Conservation (phyloP, 768 basidiomycete genomes). For the Leucogyrophana mollusca region DNA sequence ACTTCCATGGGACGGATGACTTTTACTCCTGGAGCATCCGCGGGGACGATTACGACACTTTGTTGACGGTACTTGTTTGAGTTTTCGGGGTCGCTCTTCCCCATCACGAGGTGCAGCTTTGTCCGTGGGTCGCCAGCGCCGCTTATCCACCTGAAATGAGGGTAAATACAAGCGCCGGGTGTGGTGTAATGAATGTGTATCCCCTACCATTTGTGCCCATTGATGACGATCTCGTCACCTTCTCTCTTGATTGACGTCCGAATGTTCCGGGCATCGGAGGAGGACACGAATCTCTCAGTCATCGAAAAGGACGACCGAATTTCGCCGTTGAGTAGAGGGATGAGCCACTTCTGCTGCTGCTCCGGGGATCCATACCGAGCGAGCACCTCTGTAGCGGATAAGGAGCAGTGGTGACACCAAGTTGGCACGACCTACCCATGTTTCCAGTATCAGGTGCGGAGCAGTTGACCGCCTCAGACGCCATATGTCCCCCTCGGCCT, state of each 20-base stretch:
- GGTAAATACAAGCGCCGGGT: slow-evolving; percentile 6
- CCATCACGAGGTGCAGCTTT: slow-evolving; percentile 89
- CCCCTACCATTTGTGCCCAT: slow-evolving; percentile 91
- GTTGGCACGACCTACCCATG: slow-evolving; percentile 65
- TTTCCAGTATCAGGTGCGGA: slow-evolving; percentile 97
- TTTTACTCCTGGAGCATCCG: slow-evolving; percentile 82
- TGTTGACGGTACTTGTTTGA: slow-evolving; percentile 78
- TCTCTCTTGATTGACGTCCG: slow-evolving; percentile 81
- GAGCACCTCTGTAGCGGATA: slow-evolving; percentile 73
- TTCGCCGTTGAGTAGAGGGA: slow-evolving; percentile 86
- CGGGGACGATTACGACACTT: slow-evolving; percentile 93
- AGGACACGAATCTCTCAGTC: slow-evolving; percentile 95
- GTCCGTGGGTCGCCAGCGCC: slow-evolving; percentile 94
- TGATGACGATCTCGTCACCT: slow-evolving; percentile 87
- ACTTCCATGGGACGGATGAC: slow-evolving; percentile 92
- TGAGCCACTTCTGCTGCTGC: slow-evolving; percentile 89
- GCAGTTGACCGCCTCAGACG: slow-evolving; percentile 88
- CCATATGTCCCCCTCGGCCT: slow-evolving; percentile 79
- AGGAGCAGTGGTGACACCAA: neutral
- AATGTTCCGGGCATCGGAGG: slow-evolving; percentile 95
- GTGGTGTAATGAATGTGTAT: neutral
- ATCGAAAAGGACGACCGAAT: slow-evolving; percentile 95
- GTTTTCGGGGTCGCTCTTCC: slow-evolving; percentile 88
- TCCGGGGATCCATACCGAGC: slow-evolving; percentile 90
- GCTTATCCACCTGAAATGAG: slow-evolving; percentile 81